These are phyloP conservation scores for Candida succiphila DNA, from an alignment of 805 yeast genomes.

Conservation along the genomic window DNA sequence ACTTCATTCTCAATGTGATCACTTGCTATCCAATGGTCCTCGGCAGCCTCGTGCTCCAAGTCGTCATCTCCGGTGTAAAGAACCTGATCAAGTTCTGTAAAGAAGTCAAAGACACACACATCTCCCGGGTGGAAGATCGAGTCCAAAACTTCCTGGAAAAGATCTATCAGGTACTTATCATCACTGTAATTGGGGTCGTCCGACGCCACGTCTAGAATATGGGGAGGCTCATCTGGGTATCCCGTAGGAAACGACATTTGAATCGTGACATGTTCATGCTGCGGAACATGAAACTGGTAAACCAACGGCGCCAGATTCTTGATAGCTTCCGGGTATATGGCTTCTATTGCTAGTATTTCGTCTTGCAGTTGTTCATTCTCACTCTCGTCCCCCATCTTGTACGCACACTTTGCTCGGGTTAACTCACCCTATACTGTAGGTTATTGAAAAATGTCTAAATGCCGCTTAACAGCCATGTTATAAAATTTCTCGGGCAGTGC, in stretches of 20 bases:
- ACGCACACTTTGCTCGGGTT: no score
- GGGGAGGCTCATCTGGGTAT: slow-evolving; percentile 65
- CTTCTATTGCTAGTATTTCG: slow-evolving; percentile 76
- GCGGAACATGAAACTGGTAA: slow-evolving; percentile 45
- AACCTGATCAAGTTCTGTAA: slow-evolving; percentile 55
- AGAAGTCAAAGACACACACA: slow-evolving; percentile 74
- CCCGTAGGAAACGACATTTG: slow-evolving; percentile 60
- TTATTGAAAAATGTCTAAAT: no score
- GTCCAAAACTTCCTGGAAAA: slow-evolving; percentile 42
- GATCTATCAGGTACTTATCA: slow-evolving; percentile 32
- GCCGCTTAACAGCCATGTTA: no score
- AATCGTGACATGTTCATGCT: slow-evolving; percentile 48
- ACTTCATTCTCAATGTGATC: slow-evolving; percentile 6
- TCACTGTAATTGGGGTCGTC: slow-evolving; percentile 24
- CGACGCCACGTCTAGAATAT: slow-evolving; percentile 42
- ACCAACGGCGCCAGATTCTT: slow-evolving; percentile 26
- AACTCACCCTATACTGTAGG: no score
- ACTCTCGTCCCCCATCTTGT: slow-evolving; percentile 10
- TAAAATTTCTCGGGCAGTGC: no score
- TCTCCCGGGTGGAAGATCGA: slow-evolving; percentile 46
- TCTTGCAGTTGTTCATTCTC: slow-evolving; percentile 47
- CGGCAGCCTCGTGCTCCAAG: slow-evolving; percentile 10
- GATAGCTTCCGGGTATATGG: slow-evolving; percentile 70
- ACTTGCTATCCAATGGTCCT: slow-evolving; percentile 14
- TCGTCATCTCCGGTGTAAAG: slow-evolving; percentile 27